phyloP scores from a whole-genome alignment of 495 filamentous ascomycete species.

The Halenospora varia region DNA sequence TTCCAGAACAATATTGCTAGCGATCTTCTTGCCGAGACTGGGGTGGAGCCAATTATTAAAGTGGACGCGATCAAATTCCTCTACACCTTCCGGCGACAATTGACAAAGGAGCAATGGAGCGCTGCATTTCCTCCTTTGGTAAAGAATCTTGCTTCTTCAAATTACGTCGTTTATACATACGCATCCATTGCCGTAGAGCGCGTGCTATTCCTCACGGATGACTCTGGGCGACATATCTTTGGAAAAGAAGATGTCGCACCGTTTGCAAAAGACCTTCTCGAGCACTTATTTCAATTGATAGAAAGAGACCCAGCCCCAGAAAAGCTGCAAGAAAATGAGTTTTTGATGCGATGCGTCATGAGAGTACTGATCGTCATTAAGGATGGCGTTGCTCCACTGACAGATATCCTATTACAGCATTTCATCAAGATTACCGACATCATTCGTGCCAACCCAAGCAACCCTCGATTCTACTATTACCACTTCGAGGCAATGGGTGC shows the following conservation, averaged over 20 bases:
- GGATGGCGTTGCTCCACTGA: conserved; percentile 65
- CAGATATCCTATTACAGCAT: conserved; percentile 69
- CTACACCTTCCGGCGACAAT: conserved; percentile 88
- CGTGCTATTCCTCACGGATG: conserved; percentile 73
- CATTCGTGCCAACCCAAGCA: conserved; percentile 90
- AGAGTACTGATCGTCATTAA: conserved; percentile 88
- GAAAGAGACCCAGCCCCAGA: conserved; percentile 73
- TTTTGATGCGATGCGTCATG: conserved; percentile 98
- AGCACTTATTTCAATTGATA: conserved; percentile 90
- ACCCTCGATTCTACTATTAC: conserved; percentile 97
- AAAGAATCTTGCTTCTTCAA: conserved; percentile 76
- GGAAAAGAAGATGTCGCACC: conserved; percentile 65
- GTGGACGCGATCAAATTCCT: conserved; percentile 98
- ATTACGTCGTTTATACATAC: conserved; percentile 97
- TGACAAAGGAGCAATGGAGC: conserved; percentile 81
- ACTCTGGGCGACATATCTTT: conserved; percentile 69
- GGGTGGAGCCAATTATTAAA: conserved; percentile 79
- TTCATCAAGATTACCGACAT: conserved; percentile 82
- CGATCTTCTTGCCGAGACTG: conserved; percentile 65
- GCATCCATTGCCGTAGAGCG: conserved; percentile 93
- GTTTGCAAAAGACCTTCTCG: conserved; percentile 77
- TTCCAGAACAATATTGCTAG: conserved; percentile 85
- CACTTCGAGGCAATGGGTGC: conserved; percentile 96
- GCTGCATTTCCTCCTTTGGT: conserved; percentile 85
- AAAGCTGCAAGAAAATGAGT: conserved; percentile 98